Conservation (phyloP, 1,284 basidiomycete genomes). For the Termitomyces sp. region DNA sequence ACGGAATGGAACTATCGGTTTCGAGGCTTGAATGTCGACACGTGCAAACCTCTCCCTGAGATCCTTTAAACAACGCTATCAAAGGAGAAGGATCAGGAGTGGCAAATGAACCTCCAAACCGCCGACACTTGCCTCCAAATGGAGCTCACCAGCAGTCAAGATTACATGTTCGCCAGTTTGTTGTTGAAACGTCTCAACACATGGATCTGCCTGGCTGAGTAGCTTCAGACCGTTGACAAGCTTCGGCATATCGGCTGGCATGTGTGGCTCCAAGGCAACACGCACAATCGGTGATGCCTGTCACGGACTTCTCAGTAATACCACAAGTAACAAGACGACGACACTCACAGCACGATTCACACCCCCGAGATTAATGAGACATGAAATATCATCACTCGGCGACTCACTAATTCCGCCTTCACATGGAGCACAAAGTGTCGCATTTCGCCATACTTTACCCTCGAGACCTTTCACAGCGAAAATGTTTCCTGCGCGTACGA, state of each 20-base stretch:
- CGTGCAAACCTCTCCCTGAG: constrained; percentile 92
- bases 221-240: constrained; percentile 85
- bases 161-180: constrained; percentile 98
- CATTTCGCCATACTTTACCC: constrained; percentile 87
- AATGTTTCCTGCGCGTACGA: constrained; percentile 91
- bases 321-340: constrained; percentile 2
- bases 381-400: constrained; percentile 35
- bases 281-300: constrained; percentile 90
- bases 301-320: not conserved
- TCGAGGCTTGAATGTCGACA: constrained; percentile 88
- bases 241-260: constrained; percentile 91
- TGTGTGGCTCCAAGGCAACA: constrained; percentile 87
- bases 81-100: not conserved
- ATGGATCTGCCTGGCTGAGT: constrained; percentile 94
- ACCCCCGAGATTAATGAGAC: constrained; percentile 80
- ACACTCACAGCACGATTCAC: constrained; percentile 63
- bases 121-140: constrained; percentile 70
- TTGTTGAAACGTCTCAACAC: constrained; percentile 95
- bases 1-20: constrained; percentile 96
- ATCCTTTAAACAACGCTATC: constrained; percentile 90
- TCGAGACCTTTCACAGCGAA: constrained; percentile 92
- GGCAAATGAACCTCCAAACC: not conserved
- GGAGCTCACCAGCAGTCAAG: constrained; percentile 92
- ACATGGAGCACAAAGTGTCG: constrained; percentile 78
- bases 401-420: constrained; percentile 38